Evolutionary conservation across 1,284 basidiomycete genomes (phyloP), one percentile per base, ranked within the genome.

Genomic region (Rhodotorula sp.): DNA sequence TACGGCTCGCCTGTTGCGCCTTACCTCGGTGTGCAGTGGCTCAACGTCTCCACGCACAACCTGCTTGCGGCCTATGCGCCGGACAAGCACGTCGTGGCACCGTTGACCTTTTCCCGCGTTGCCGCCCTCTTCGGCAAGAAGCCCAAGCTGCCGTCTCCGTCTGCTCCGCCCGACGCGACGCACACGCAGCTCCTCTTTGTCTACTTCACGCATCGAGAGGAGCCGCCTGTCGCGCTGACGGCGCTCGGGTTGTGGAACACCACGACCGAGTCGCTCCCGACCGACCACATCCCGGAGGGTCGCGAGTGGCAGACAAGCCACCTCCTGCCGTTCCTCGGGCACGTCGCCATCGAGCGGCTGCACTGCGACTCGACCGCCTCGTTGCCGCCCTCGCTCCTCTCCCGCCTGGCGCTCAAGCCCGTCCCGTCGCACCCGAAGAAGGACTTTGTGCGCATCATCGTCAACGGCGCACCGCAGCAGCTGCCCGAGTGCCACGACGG

Each of bases 171-270:
- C 23, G 74, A 78, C 60, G 69, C 69, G 44, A 76, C 74, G n/a
- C 77, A 79, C 62, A 72, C 79, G 21, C 80, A 83, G 76, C 53
- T 79, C 50, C 64, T 84, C 25, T 81, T 81, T 77, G 77, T 81
- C 12, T 83, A 81, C 55, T 82, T 84, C 73, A 83, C 83, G 0
- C 83, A 84, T 70, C 80, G 83, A 42, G 83, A 84, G 74, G 83
- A 83, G 17, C 82, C 83, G 4, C 82, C 82, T 1, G 80, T 84
- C 72, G 82, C 81, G 19, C 78, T 82, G 7, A 79, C 80, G 52
- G 82, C 83, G 55, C 77, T 84, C 44, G 83, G 83, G 66, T 71
- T 84, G 1, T 84, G 81, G 82, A 83, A 83, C 79, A 81, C 64
- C 61, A 75, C 53, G 74, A 77, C 54, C 23, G 66, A 60, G 45